Conservation (phyloP, 352 stramenopile genomes). For the Phytophthora hibernalis region DNA sequence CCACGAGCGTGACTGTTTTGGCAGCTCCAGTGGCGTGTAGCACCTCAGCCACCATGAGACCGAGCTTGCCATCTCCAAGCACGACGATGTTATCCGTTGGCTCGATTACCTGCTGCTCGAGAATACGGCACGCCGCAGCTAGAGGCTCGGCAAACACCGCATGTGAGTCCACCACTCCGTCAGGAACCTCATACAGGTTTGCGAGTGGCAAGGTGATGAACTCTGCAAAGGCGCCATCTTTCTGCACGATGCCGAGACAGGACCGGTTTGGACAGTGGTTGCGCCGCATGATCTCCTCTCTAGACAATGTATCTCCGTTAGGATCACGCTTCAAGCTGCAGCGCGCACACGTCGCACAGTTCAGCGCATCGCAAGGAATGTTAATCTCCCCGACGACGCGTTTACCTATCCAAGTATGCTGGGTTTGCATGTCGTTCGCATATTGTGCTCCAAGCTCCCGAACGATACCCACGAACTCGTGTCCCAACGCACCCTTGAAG, state of each 20-base stretch:
- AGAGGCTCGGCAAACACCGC: conserved; percentile 89
- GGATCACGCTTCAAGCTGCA: conserved; percentile 21
- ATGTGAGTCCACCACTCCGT: conserved; percentile 66
- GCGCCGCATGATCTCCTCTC: conserved; percentile 49
- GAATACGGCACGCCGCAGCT: conserved; percentile 84
- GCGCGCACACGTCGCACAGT: conserved; percentile 49
- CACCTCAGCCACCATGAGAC: conserved; percentile 87
- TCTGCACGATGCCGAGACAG: conserved; percentile 84
- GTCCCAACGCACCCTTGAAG: conserved; percentile 76
- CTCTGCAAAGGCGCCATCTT: conserved; percentile 86
- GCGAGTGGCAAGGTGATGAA: conserved; percentile 79
- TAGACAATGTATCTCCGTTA: conserved; percentile 31
- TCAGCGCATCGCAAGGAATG: conserved; percentile 71
- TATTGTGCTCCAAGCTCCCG: conserved; percentile 54
- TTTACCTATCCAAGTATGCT: conserved; percentile 61
- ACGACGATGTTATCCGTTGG: conserved; percentile 72
- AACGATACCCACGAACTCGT: conserved; percentile 92
- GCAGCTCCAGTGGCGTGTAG: conserved; percentile 47
- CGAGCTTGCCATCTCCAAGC: conserved; percentile 91
- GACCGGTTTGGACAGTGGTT: conserved; percentile 90
- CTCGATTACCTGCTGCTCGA: conserved; percentile 82
- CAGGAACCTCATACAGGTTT: conserved; percentile 87
- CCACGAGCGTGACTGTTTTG: conserved; percentile 59
- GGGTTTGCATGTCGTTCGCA: conserved; percentile 25
- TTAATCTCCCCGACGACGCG: conserved; percentile 94